Base-by-base conservation (phyloP, 176 grass and related monocot species). In the Oryza meyeriana region DNA sequence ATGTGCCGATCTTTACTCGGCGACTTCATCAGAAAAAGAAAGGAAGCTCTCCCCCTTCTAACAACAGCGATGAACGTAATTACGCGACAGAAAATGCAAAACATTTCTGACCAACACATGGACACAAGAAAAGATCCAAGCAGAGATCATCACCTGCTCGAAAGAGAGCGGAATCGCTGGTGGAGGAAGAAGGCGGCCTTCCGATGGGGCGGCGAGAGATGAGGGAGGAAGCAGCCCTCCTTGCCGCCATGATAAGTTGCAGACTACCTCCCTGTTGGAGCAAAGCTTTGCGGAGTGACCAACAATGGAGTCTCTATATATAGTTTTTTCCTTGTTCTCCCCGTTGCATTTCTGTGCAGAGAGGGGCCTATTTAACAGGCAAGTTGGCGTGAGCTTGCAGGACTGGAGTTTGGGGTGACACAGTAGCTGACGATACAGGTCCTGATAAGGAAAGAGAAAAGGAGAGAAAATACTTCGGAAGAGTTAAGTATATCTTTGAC, bases 221-320 rank as follows among this genome's bases (percentile, higher is more conserved):
- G 36, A 93, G 12, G 67, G 86, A 97, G 66, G 80, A 87, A 75
- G 87, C 77, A 66, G 79, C 76, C 75, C 86, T 97, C 64, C 83
- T 82, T 76, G 88, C 88, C 28, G 86, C 88, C 94, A 94, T 94
- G 76, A 12, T 59, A 20, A 48, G n/a, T 48, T 9, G 9, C 34
- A 13, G 20, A 65, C 65, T 38, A 25, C 6, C n/a, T n/a, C n/a
- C n/a, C n/a, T n/a, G n/a, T n/a, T 10, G 48, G 13, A 68, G n/a
- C 29, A 36, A 65, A 55, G n/a, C 66, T 40, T 57, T 48, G 35
- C 10, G 11, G 12, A 27, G 39, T 38, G 52, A 6, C 38, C 12
- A 26, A 70, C 14, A 72, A 50, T 29, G 41, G 66, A 31, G 67
- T 17, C 3, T 6, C 3, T 28, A 26, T 83, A 28, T 77, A 12